Percentiles rank a stretch among this genome's conserved stretches.
phyloP scores from a whole-genome alignment of 805 yeast genomes.

The Cyberlindnera veronae region DNA sequence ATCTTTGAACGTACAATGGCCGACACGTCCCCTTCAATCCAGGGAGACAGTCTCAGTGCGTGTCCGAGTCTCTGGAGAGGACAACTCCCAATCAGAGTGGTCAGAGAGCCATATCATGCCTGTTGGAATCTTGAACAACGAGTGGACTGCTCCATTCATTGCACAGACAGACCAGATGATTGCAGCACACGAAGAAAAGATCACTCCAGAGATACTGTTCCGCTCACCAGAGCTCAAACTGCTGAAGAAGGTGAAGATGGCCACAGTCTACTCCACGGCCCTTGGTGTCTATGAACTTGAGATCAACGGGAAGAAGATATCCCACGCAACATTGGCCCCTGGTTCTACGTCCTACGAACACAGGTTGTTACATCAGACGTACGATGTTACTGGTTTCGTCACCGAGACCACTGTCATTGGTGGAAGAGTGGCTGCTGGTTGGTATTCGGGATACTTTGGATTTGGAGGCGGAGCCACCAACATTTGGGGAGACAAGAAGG shows the following conservation, averaged over 20 bases:
- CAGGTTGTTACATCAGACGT: constrained; percentile 18
- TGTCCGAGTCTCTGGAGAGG: constrained; percentile 12
- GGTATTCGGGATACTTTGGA: constrained; percentile 19
- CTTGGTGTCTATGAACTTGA: constrained; percentile 19
- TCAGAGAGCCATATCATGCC: constrained; percentile 3
- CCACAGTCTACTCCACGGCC: constrained; percentile 14
- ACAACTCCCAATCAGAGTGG: constrained; percentile 15
- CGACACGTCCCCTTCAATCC: constrained; percentile 11
- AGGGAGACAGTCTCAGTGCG: constrained; percentile 5
- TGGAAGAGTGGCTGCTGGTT: constrained; percentile 18
- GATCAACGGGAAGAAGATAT: constrained; percentile 12
- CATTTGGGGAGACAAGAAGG: constrained; percentile 15
- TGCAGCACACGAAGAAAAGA: constrained; percentile 7
- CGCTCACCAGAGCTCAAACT: constrained; percentile 11
- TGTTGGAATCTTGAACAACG: constrained; percentile 12
- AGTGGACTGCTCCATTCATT: constrained; percentile 15
- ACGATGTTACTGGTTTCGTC: constrained; percentile 11
- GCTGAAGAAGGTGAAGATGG: constrained; percentile 6
- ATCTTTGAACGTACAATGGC: constrained; percentile 12
- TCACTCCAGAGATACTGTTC: constrained; percentile 15
- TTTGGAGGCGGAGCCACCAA: constrained; percentile 18
- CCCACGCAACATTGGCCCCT: constrained; percentile 11
- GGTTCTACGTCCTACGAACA: constrained; percentile 20
- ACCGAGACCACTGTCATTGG: constrained; percentile 11
- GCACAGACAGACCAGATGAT: constrained; percentile 6